A percentile compares a stretch with the other conserved stretches of the same genome.
Evolutionary conservation across 192 early-diverging fungal species (phyloP).

Genomic region (Umbelopsis isabellina): DNA sequence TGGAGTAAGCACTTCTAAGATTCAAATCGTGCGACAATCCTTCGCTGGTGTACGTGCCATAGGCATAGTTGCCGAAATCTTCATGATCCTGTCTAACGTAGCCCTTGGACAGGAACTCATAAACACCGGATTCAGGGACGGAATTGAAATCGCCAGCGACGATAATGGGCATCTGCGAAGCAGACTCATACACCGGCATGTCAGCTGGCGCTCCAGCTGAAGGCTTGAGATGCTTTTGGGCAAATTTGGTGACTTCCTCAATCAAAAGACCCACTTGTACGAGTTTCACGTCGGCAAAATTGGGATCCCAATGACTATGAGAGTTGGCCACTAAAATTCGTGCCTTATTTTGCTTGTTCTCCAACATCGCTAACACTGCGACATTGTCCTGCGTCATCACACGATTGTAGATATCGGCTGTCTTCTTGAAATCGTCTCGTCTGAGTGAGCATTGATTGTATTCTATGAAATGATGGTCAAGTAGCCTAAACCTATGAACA

Average conservation of each 20-base stretch:
- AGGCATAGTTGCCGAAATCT: constrained; percentile 81
- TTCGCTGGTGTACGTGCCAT: constrained; percentile 83
- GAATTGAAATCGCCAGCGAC: constrained; percentile 97
- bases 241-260: constrained; percentile 80
- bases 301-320: constrained; percentile 95
- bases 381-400: constrained; percentile 99
- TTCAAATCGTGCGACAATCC: constrained; percentile 83
- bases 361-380: constrained; percentile 79
- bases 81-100: constrained; percentile 77
- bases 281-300: constrained; percentile 91
- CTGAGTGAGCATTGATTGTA: constrained; percentile 93
- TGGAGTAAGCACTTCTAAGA: constrained; percentile 81
- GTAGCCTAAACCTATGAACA: constrained; percentile 67
- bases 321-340: constrained; percentile 83
- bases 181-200: constrained; percentile 34
- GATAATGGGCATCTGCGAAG: constrained; percentile 63
- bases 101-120: constrained; percentile 85
- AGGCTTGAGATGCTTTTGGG: constrained; percentile 49
- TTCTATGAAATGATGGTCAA: constrained; percentile 90
- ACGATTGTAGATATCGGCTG: constrained; percentile 94
- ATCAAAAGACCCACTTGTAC: constrained; percentile 94
- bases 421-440: constrained; percentile 85
- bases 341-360: constrained; percentile 76
- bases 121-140: constrained; percentile 85
- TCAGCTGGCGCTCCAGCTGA: constrained; percentile 26